Evolutionary conservation across 1,284 basidiomycete species (phyloP).

Genomic region (Moesziomyces globuligerus): DNA sequence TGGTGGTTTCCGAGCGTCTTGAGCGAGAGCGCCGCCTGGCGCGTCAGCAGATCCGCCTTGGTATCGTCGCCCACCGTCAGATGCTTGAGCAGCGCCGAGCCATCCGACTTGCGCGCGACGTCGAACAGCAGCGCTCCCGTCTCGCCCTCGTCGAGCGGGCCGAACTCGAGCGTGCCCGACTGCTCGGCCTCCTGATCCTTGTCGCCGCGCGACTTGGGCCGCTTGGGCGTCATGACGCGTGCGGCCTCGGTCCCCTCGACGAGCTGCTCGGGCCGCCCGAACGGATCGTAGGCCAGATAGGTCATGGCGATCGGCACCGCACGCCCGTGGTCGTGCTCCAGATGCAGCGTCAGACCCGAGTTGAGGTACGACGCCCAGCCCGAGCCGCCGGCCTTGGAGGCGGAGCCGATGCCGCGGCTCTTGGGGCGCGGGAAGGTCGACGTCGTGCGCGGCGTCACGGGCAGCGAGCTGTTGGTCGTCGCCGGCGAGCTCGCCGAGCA

Average conservation of each 20-base stretch:
- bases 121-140: constrained; percentile 10
- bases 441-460: constrained; percentile 21
- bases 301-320: constrained; percentile 34
- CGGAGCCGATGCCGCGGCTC: constrained; percentile 23
- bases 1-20: constrained; percentile 38
- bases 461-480: constrained; percentile 32
- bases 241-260: constrained; percentile 22
- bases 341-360: constrained; percentile 53
- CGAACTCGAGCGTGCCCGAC: constrained; percentile 45
- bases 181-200: constrained; percentile 46
- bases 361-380: constrained; percentile 58
- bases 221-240: constrained; percentile 25
- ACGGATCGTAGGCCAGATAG: constrained; percentile 59
- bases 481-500: constrained; percentile 30
- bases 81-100: constrained; percentile 46
- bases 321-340: constrained; percentile 48
- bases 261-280: constrained; percentile 51
- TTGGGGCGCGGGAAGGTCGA: constrained; percentile 25
- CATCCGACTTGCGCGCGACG: constrained; percentile 10
- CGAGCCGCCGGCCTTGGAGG: constrained; percentile 19
- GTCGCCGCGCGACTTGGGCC: constrained; percentile 43
- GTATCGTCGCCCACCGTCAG: constrained; percentile 53
- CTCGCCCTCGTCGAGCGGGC: constrained; percentile 8
- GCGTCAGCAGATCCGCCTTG: constrained; percentile 54
- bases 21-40: constrained; percentile 53